Evolutionary conservation across 495 filamentous ascomycete genomes (phyloP).

Genomic region (Bryoglossum gracile): DNA sequence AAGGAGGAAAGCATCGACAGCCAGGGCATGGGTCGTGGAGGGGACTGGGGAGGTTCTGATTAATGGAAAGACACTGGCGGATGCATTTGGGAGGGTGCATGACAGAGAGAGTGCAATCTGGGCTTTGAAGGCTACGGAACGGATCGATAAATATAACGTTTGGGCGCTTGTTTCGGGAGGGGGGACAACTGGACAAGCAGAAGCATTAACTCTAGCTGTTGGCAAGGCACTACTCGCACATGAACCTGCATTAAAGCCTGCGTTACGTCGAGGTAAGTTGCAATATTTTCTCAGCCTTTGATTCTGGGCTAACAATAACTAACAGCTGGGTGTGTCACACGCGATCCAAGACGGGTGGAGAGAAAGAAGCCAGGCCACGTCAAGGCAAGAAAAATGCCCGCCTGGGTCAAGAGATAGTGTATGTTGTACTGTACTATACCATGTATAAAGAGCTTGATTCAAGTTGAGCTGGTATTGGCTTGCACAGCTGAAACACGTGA

Average conservation of each 20-base stretch:
- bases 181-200: conserved; percentile 90
- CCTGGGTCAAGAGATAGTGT: conserved; percentile 86
- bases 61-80: conserved; percentile 75
- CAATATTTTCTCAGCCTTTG: conserved; percentile 2
- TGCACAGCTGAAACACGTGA: too few species aligned
- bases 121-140: conserved; percentile 73
- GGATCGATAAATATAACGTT: conserved; percentile 94
- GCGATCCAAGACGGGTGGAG: conserved; percentile 87
- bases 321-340: conserved; percentile 82
- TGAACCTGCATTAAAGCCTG: conserved; percentile 82
- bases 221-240: conserved; percentile 82
- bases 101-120: conserved; percentile 93
- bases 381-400: conserved; percentile 96
- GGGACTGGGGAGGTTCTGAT: conserved; percentile 83
- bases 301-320: conserved; percentile 8
- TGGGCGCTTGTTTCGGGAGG: conserved; percentile 79
- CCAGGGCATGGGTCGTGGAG: conserved; percentile 80
- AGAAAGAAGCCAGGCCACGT: conserved; percentile 95
- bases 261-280: conserved; percentile 77
- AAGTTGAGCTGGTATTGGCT: too few species aligned
- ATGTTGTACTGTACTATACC: too few species aligned
- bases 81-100: conserved; percentile 79
- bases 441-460: too few species aligned
- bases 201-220: conserved; percentile 88
- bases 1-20: conserved; percentile 76